A percentile compares a stretch with the other conserved stretches of the same genome.
Evolutionary conservation across 305 asterid genomes (phyloP).

Genomic region (Salvia sclarea): DNA sequence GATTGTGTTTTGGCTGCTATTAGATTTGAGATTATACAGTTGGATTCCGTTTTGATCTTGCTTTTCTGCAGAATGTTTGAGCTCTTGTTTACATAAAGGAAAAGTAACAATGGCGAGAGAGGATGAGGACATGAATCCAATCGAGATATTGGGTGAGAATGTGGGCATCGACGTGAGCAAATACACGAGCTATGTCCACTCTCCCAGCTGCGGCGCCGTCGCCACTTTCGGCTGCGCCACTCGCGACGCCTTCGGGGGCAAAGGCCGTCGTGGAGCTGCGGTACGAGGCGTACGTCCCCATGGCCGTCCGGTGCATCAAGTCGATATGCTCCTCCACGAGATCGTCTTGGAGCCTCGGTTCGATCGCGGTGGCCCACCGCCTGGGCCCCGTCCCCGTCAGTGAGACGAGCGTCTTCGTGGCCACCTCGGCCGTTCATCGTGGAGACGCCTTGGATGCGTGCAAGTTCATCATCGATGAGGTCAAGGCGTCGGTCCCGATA

Average conservation of each 20-base stretch:
- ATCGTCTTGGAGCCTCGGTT: conserved; percentile 60
- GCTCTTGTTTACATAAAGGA: no score
- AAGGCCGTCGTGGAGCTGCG: conserved; percentile 72
- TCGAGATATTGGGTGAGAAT: conserved; percentile 73
- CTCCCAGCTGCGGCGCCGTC: conserved; percentile 85
- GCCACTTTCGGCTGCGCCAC: conserved; percentile 92
- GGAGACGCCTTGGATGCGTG: conserved; percentile 85
- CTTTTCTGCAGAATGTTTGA: no score
- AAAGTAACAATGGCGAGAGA: conserved; percentile 46
- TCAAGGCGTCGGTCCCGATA: conserved; percentile 85
- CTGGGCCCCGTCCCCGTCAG: conserved; percentile 83
- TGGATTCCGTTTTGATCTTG: no score
- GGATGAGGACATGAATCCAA: conserved; percentile 68
- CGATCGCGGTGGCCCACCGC: conserved; percentile 78
- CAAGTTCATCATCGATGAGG: conserved; percentile 77
- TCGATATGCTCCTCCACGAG: conserved; percentile 81
- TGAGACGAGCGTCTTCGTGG: conserved; percentile 76
- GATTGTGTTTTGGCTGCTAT: no score
- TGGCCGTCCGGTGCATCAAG: conserved; percentile 77
- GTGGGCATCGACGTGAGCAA: conserved; percentile 58
- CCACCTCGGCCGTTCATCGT: conserved; percentile 72
- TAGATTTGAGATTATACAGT: no score
- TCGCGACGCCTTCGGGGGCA: conserved; percentile 78
- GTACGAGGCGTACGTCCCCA: conserved; percentile 88
- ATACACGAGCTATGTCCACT: conserved; percentile 62